Base-by-base conservation (phyloP, 257 asterid genomes). In the Lavandula angustifolia region DNA sequence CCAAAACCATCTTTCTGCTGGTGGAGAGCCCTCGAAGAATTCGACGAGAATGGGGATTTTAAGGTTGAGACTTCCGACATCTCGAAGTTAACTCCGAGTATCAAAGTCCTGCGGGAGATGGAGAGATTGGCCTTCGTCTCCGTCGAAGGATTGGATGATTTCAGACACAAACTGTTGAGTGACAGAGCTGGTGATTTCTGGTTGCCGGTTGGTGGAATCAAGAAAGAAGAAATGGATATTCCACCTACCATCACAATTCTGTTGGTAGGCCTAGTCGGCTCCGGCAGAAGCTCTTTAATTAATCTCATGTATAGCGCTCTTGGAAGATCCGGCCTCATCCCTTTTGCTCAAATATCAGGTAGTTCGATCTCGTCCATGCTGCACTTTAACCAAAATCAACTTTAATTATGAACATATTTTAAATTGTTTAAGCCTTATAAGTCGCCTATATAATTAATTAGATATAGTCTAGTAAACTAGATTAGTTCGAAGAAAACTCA, bases 261-360 rank as follows among this genome's bases (percentile, higher is more conserved):
- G 6, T 56, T 86, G 5, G 55, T 71, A 0, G 95, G 95, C 3
- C 13, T 84, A 1, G n/a, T 53, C 5, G 51, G 73, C 38, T 64
- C 90, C 27, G 92, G 96, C 13, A 84, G 86, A 69, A 86, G 90
- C 73, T 72, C 95, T 8, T 60, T 82, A 9, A 71, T 86, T 4
- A 89, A 86, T 56, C 66, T 84, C 72, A 80, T 86, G 92, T 89
- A 86, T 31, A 79, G 83, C 65, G 89, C 84, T 75, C 86, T 86
- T 50, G 95, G 92, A n/a, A 74, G 80, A 71, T 73, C 84, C 56
- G 95, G 92, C 0, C 79, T 88, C 70, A 78, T 84, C 69, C 95
- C 96, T 60, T 88, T 82, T 65, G 95, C 95, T 60, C 92, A 80
- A 64, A 88, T 89, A 4, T 84, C 92, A 67, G 80, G 91, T 80